Percentiles rank a stretch among this genome's conserved stretches.
phyloP scores from a whole-genome alignment of 768 basidiomycete genomes.

The Mrakia gelida region DNA sequence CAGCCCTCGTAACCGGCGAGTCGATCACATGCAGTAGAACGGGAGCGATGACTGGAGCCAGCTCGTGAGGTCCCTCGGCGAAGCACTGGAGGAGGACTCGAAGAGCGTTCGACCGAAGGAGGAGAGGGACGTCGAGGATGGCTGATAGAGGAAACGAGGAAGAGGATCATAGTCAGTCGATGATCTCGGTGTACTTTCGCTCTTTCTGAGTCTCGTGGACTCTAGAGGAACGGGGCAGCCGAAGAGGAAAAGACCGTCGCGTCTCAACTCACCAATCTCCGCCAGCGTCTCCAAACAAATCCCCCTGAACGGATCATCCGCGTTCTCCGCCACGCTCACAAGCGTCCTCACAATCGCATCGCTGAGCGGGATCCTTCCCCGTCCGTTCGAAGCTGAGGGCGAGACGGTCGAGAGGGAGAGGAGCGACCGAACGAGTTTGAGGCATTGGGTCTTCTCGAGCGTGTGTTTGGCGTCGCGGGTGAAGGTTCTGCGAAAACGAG shows the following conservation, averaged over 20 bases:
- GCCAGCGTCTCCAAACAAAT: conserved; percentile 80
- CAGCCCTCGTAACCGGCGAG: conserved; percentile 72
- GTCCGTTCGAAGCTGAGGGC: conserved; percentile 50
- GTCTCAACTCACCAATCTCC: conserved; percentile 69
- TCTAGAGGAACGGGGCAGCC: background rate
- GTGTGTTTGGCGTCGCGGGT: conserved; percentile 76
- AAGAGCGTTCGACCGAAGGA: conserved; percentile 75
- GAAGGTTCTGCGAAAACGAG: conserved; percentile 67
- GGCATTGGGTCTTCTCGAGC: conserved; percentile 84
- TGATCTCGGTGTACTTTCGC: too few species aligned
- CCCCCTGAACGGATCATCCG: conserved; percentile 79
- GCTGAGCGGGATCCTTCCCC: conserved; percentile 36
- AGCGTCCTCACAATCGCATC: conserved; percentile 62
- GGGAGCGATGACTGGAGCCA: conserved; percentile 70
- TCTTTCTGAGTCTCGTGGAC: too few species aligned
- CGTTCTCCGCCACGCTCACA: conserved; percentile 87
- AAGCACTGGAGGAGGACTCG: conserved; percentile 78
- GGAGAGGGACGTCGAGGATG: conserved; percentile 77
- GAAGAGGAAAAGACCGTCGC: background rate
- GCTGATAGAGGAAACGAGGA: conserved; percentile 53
- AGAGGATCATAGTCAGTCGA: background rate
- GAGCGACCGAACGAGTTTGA: conserved; percentile 79
- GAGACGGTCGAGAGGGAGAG: conserved; percentile 51
- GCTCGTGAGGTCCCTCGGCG: conserved; percentile 80
- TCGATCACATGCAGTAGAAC: conserved; percentile 81